Evolutionary conservation across 2,329 filamentous ascomycete genomes (phyloP).

Genomic region (Monosporascus sp.): DNA sequence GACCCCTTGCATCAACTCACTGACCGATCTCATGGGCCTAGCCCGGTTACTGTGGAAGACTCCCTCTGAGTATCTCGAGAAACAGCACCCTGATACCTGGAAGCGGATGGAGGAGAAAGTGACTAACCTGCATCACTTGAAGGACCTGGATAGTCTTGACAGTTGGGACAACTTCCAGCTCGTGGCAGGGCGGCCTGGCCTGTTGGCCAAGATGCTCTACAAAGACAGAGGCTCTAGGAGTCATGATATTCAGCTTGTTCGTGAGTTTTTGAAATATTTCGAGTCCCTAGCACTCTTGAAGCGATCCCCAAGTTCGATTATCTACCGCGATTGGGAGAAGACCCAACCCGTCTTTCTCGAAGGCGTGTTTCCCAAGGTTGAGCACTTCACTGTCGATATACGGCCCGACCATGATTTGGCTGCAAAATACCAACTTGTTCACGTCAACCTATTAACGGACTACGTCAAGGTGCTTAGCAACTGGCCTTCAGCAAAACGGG

Average conservation of each 20-base stretch:
- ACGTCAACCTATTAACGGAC: slow-evolving; percentile 13
- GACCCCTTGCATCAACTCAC: slow-evolving; percentile 20
- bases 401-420: slow-evolving; percentile 8
- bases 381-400: slow-evolving; percentile 20
- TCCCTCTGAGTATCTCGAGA: slow-evolving; percentile 10
- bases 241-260: slow-evolving; percentile 13
- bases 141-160: slow-evolving; percentile 2
- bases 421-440: slow-evolving; percentile 15
- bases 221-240: background rate
- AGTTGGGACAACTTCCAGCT: slow-evolving; percentile 11
- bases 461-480: slow-evolving; percentile 13
- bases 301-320: slow-evolving; percentile 18
- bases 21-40: slow-evolving; percentile 19
- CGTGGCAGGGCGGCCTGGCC: slow-evolving; percentile 13
- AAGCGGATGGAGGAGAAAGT: background rate
- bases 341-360: slow-evolving; percentile 13
- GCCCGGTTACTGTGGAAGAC: slow-evolving; percentile 17
- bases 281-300: slow-evolving; percentile 22
- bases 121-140: slow-evolving; percentile 1
- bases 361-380: slow-evolving; percentile 18
- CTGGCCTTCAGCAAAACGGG: slow-evolving; percentile 3
- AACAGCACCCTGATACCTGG: background rate
- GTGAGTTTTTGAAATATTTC: slow-evolving; percentile 17
- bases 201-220: slow-evolving; percentile 14
- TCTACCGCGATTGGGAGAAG: slow-evolving; percentile 15